Evolutionary conservation across 2,329 filamentous ascomycete species (phyloP).

Genomic region (Volutella citrinella): DNA sequence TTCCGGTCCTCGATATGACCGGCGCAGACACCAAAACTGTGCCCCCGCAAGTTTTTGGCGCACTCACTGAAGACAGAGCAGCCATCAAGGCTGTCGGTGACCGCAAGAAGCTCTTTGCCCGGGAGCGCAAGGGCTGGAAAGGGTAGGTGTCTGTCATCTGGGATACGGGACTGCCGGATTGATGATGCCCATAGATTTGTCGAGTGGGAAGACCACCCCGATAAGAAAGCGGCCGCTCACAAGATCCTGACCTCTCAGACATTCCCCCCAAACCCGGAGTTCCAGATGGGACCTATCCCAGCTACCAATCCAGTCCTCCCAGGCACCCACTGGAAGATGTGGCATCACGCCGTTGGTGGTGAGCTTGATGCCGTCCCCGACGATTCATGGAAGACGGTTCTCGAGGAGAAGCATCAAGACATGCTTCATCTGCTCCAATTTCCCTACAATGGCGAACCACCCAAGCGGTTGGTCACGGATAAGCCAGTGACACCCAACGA

Average conservation of each 20-base stretch:
- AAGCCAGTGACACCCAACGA: conserved; percentile 58
- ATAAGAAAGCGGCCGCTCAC: conserved; percentile 60
- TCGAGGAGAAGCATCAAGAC: conserved; percentile 55
- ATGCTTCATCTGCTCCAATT: conserved; percentile 63
- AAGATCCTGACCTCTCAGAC: conserved; percentile 39
- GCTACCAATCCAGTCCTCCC: conserved; percentile 55
- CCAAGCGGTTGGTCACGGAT: conserved; percentile 52
- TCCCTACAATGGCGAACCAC: conserved; percentile 62
- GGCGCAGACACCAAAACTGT: conserved; percentile 31
- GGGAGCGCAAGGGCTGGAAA: conserved; percentile 31
- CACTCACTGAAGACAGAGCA: conserved; percentile 37
- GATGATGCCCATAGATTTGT: too few species aligned
- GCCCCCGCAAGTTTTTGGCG: conserved; percentile 24
- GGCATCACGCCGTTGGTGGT: conserved; percentile 48
- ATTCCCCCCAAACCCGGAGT: conserved; percentile 46
- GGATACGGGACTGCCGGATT: too few species aligned
- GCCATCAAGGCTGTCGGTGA: conserved; percentile 40
- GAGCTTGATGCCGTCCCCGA: conserved; percentile 47
- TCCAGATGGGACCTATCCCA: conserved; percentile 53
- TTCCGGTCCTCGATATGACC: conserved; percentile 46
- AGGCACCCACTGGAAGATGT: conserved; percentile 56
- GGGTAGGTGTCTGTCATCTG: conserved; percentile 28
- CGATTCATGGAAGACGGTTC: conserved; percentile 55
- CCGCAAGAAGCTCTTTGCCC: conserved; percentile 21
- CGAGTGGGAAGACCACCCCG: conserved; percentile 68